Evolutionary conservation across 148 eudicot species (phyloP).

Genomic region (Rheum nobile): DNA sequence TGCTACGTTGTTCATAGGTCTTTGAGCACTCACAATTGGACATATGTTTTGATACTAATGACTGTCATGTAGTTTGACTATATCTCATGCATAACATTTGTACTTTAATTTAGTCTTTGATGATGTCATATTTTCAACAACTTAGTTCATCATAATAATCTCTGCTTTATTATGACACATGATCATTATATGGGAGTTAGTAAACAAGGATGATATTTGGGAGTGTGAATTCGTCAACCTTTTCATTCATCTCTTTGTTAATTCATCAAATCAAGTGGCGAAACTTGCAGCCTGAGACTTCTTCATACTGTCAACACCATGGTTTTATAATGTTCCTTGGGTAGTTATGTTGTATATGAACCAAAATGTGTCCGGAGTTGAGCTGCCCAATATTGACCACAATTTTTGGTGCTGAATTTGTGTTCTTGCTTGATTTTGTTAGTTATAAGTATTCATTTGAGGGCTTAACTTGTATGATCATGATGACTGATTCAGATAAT

Average conservation of each 20-base stretch:
- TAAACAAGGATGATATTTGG: too few relatives aligned
- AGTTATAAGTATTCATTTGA: background rate
- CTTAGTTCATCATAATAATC: too few relatives aligned
- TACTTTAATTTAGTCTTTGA: background rate
- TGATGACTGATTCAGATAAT: slow-evolving; percentile 3
- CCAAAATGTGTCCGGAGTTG: too few relatives aligned
- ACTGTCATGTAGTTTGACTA: too few relatives aligned
- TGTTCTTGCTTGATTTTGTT: background rate
- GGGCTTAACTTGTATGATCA: background rate
- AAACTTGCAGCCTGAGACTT: too few relatives aligned
- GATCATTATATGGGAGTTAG: background rate
- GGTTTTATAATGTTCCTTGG: background rate
- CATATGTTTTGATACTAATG: too few relatives aligned
- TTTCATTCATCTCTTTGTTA: too few relatives aligned
- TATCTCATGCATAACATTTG: background rate
- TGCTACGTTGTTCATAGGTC: too few relatives aligned
- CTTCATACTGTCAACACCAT: too few relatives aligned
- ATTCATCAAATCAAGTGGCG: too few relatives aligned
- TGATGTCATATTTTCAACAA: background rate
- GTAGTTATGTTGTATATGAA: background rate
- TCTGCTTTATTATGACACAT: background rate
- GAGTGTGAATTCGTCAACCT: too few relatives aligned
- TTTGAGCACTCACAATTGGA: too few relatives aligned
- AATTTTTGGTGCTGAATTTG: background rate
- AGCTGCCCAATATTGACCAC: background rate